Conservation (phyloP, 108 stramenopile species). For the Skeletonema grethae region DNA sequence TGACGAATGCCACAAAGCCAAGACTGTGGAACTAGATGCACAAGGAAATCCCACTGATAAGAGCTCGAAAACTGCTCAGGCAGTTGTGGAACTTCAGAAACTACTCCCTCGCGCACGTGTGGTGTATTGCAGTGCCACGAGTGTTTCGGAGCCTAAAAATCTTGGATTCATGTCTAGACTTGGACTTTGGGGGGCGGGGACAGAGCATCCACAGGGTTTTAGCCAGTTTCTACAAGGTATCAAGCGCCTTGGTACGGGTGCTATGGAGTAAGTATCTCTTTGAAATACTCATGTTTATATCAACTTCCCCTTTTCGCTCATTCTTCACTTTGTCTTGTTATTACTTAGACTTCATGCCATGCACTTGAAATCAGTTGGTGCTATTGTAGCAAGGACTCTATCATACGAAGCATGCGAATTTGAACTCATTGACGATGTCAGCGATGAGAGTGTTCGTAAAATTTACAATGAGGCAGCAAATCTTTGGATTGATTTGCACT, state of each 20-base stretch:
- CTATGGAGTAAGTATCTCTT: slow-evolving; percentile 54
- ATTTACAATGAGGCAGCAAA: slow-evolving; percentile 57
- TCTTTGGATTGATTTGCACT: slow-evolving; percentile 53
- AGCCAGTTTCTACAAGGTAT: slow-evolving; percentile 55
- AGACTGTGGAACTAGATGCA: slow-evolving; percentile 42
- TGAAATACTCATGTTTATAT: background rate
- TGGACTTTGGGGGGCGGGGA: slow-evolving; percentile 6
- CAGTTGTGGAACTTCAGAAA: slow-evolving; percentile 65
- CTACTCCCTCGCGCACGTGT: slow-evolving; percentile 68
- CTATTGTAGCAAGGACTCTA: slow-evolving; percentile 57
- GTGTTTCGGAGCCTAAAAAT: slow-evolving; percentile 63
- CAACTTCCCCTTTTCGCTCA: too few species aligned
- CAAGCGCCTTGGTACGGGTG: slow-evolving; percentile 57
- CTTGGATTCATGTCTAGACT: slow-evolving; percentile 74
- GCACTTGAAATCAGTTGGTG: slow-evolving; percentile 67
- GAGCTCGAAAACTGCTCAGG: slow-evolving; percentile 53
- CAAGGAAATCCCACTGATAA: slow-evolving; percentile 21
- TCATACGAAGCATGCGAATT: slow-evolving; percentile 67
- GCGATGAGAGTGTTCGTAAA: slow-evolving; percentile 27
- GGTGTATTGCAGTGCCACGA: slow-evolving; percentile 72
- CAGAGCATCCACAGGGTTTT: slow-evolving; percentile 53
- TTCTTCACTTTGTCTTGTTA: too few species aligned
- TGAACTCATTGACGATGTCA: slow-evolving; percentile 52
- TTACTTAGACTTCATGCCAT: slow-evolving; percentile 51
- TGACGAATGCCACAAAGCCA: slow-evolving; percentile 50